A percentile compares a stretch with the other conserved stretches of the same genome.
Conservation (phyloP, 352 stramenopile species). For the Globisporangium heterothallicum region DNA sequence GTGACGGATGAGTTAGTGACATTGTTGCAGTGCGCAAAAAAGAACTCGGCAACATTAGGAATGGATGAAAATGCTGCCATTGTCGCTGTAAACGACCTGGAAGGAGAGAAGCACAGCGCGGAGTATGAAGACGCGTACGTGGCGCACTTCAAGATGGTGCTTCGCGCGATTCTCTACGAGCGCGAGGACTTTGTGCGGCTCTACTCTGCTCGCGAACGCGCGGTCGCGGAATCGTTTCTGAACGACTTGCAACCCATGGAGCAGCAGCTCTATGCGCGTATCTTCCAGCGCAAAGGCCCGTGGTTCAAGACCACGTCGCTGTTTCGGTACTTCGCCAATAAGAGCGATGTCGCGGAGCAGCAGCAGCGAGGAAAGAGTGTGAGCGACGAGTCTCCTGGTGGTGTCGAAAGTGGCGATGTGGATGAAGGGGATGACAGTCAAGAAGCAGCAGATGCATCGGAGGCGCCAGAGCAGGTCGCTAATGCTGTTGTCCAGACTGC, state of each 20-base stretch:
- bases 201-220: conserved; percentile 38
- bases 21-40: neutral
- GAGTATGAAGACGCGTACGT: conserved; percentile 54
- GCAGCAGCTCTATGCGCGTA: conserved; percentile 67
- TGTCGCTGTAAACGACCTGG: neutral
- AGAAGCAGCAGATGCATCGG: neutral
- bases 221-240: conserved; percentile 41
- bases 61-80: neutral
- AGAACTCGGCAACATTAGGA: neutral
- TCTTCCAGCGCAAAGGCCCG: conserved; percentile 70
- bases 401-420: neutral
- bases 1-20: neutral
- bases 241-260: conserved; percentile 34
- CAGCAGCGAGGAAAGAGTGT: neutral
- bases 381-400: neutral
- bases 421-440: neutral
- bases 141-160: conserved; percentile 53
- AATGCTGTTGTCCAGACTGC: conserved; percentile 9
- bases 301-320: conserved; percentile 72
- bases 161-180: conserved; percentile 36
- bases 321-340: conserved; percentile 42
- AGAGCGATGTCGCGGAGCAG: conserved; percentile 2
- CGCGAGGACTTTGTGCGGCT: conserved; percentile 43
- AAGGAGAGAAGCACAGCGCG: neutral
- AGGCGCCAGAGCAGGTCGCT: conserved; percentile 5